Percentiles rank a stretch among this genome's conserved stretches.
These are phyloP conservation scores for Piromyces sp. DNA, from an alignment of 192 early-diverging fungal genomes.

Conservation along the genomic window DNA sequence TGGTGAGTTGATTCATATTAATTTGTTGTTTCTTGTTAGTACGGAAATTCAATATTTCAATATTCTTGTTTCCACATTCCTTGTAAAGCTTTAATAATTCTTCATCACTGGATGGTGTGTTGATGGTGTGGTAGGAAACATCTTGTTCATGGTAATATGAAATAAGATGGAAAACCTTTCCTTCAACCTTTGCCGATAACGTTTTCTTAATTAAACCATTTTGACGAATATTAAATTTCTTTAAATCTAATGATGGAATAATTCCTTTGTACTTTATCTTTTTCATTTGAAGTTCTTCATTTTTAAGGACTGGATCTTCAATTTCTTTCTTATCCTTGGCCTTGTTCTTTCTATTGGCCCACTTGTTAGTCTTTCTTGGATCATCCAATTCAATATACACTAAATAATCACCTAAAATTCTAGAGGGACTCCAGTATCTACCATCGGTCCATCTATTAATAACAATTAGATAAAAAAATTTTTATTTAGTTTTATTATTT, in stretches of 20 bases:
- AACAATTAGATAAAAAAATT: no score
- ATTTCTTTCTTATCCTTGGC: not conserved
- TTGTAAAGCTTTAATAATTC: not conserved
- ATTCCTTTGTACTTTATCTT: not conserved
- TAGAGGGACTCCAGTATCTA: slow-evolving; percentile 61
- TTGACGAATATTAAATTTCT: not conserved
- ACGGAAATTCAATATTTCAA: not conserved
- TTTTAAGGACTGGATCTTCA: not conserved
- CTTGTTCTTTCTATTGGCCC: not conserved
- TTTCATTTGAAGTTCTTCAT: not conserved
- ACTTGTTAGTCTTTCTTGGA: not conserved
- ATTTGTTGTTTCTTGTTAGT: not conserved
- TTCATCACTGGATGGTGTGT: not conserved
- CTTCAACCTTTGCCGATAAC: not conserved
- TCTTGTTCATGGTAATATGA: not conserved
- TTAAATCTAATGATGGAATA: not conserved
- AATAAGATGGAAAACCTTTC: not conserved
- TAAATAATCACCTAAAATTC: slow-evolving; percentile 63
- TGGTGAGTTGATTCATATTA: not conserved
- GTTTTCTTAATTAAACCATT: not conserved
- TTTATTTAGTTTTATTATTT: no score
- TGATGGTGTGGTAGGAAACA: not conserved
- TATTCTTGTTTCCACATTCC: not conserved
- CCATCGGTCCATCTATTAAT: slow-evolving; percentile 60
- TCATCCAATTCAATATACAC: slow-evolving; percentile 51